Evolutionary conservation across 140 eudicot genomes (phyloP).

Genomic region (Erigeron philadelphicus): DNA sequence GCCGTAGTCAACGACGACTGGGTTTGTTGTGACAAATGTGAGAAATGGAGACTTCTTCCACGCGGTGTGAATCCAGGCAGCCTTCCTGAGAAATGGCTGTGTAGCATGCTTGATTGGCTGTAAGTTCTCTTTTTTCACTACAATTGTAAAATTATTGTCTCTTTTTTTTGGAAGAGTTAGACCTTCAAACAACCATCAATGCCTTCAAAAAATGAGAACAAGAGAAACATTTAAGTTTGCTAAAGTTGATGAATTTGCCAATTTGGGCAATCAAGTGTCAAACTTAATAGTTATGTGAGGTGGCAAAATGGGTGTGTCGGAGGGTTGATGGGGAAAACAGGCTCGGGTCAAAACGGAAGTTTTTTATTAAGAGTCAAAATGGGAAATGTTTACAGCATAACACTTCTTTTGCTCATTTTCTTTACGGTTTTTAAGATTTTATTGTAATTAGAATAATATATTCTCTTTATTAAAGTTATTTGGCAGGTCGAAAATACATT

Average conservation of each 20-base stretch:
- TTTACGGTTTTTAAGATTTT: background rate
- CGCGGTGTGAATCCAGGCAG: slow-evolving; percentile 55
- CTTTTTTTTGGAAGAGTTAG: background rate
- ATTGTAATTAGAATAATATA: background rate
- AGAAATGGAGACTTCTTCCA: slow-evolving; percentile 92
- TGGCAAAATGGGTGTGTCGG: too few species aligned
- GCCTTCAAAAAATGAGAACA: background rate
- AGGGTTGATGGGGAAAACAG: background rate
- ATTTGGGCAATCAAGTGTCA: slow-evolving; percentile 8
- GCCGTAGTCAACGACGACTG: slow-evolving; percentile 69
- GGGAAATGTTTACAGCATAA: background rate
- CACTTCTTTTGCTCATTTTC: background rate
- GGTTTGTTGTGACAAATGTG: slow-evolving; percentile 88
- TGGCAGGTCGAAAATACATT: background rate
- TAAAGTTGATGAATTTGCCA: background rate
- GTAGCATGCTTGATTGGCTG: slow-evolving; percentile 96
- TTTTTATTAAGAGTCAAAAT: background rate
- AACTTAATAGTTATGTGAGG: background rate
- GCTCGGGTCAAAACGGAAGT: background rate
- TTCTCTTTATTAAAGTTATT: background rate
- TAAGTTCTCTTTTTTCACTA: slow-evolving; percentile 40
- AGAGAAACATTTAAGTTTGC: background rate
- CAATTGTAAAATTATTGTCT: slow-evolving; percentile 1
- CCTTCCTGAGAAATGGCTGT: slow-evolving; percentile 92
- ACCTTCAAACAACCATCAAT: background rate